A percentile compares a stretch with the other conserved stretches of the same genome.
phyloP scores from a whole-genome alignment of 768 basidiomycete species.

The Coprinellus micaceus region DNA sequence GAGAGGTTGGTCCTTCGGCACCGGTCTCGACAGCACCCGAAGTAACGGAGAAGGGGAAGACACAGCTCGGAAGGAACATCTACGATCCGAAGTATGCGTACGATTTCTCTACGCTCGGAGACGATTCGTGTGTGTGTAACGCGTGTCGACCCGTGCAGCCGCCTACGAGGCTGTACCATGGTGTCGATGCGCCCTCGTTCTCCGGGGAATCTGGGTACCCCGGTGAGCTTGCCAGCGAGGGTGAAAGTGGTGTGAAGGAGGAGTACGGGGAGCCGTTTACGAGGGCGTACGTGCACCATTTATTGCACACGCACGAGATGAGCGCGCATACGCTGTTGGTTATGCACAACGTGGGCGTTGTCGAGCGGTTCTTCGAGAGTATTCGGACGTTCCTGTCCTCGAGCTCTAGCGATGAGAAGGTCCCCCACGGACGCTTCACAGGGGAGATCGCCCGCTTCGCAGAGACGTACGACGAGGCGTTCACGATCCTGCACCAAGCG shows the following conservation, averaged over 20 bases:
- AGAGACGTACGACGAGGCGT: no score
- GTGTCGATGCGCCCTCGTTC: no score
- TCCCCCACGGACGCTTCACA: no score
- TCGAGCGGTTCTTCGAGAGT: no score
- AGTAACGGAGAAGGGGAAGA: conserved; percentile 18
- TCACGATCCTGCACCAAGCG: no score
- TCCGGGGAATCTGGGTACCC: no score
- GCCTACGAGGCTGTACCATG: no score
- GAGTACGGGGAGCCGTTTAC: conserved; percentile 33
- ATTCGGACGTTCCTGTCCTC: no score
- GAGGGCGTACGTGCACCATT: conserved; percentile 76
- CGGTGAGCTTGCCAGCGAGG: no score
- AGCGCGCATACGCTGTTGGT: conserved; percentile 71
- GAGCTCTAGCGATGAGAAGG: no score
- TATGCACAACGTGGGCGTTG: conserved; percentile 71
- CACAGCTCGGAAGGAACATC: conserved; percentile 69
- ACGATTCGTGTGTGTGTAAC: conserved; percentile 42
- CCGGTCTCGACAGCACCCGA: conserved; percentile 9
- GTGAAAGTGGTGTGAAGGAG: conserved; percentile 6
- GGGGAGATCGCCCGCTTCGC: no score
- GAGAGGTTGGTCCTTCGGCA: no score
- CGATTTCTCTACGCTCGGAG: conserved; percentile 46
- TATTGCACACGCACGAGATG: conserved; percentile 89
- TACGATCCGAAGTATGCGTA: conserved; percentile 54
- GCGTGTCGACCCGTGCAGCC: conserved; percentile 51